These are phyloP conservation scores for Venturiaceae sp. DNA, from an alignment of 2,329 filamentous ascomycete species.

Conservation along the genomic window DNA sequence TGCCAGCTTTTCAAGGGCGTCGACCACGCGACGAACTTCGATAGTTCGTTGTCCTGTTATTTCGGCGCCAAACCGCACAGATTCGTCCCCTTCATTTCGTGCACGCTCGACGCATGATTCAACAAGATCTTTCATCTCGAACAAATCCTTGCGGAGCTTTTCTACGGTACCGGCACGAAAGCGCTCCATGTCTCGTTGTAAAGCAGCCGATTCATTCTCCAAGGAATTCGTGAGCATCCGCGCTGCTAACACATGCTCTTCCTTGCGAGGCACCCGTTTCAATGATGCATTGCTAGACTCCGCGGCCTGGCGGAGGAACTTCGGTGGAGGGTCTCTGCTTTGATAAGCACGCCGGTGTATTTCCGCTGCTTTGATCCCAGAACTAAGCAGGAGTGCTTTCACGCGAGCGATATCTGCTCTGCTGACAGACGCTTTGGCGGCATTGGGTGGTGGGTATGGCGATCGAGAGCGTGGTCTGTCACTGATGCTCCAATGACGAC, in stretches of 20 bases:
- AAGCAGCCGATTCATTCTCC: conserved; percentile 30
- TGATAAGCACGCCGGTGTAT: conserved; percentile 58
- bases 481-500: conserved; percentile 50
- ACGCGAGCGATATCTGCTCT: conserved; percentile 70
- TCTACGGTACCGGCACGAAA: conserved; percentile 31
- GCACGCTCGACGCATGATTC: not conserved
- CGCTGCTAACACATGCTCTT: conserved; percentile 45
- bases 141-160: conserved; percentile 34
- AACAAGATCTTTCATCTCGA: not conserved
- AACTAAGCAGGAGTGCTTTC: conserved; percentile 65
- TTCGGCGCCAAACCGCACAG: conserved; percentile 68
- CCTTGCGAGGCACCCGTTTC: conserved; percentile 37
- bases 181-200: conserved; percentile 40
- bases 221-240: conserved; percentile 39
- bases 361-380: conserved; percentile 73
- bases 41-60: conserved; percentile 68
- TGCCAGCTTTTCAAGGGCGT: conserved; percentile 60
- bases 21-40: conserved; percentile 69
- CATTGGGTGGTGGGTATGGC: not conserved
- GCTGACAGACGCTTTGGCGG: not conserved
- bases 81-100: conserved; percentile 52
- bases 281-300: conserved; percentile 32
- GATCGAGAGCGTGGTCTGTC: conserved; percentile 18
- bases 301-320: conserved; percentile 28
- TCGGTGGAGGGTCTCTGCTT: conserved; percentile 18